Evolutionary conservation across 805 yeast genomes (phyloP).

Genomic region (Yarrowia sp.): DNA sequence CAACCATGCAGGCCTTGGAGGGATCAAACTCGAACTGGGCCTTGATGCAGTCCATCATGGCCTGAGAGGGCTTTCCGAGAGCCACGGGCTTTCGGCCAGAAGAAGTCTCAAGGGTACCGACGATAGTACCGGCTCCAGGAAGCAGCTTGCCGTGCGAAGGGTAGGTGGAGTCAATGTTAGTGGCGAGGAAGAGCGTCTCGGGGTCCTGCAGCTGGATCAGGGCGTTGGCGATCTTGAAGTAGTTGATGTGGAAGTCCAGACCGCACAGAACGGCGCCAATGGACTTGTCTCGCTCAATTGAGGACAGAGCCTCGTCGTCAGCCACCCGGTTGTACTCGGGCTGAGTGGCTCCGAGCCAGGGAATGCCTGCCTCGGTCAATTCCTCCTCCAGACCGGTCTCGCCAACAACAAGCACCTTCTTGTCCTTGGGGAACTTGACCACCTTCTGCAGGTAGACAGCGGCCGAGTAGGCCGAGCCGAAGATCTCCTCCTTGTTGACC

Average conservation of each 20-base stretch:
- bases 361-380: slow-evolving; percentile 68
- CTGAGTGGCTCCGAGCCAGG: slow-evolving; percentile 80
- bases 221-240: slow-evolving; percentile 75
- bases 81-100: slow-evolving; percentile 82
- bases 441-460: slow-evolving; percentile 82
- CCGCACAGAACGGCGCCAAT: slow-evolving; percentile 94
- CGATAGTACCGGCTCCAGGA: slow-evolving; percentile 94
- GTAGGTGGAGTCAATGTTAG: slow-evolving; percentile 92
- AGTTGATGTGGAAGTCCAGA: slow-evolving; percentile 70
- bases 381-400: slow-evolving; percentile 84
- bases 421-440: slow-evolving; percentile 64
- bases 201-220: slow-evolving; percentile 73
- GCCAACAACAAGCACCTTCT: slow-evolving; percentile 87
- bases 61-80: slow-evolving; percentile 88
- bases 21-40: slow-evolving; percentile 57
- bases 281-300: slow-evolving; percentile 51
- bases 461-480: slow-evolving; percentile 89
- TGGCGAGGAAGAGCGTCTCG: slow-evolving; percentile 74
- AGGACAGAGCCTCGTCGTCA: slow-evolving; percentile 47
- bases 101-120: slow-evolving; percentile 70
- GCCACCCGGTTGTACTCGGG: slow-evolving; percentile 52
- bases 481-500: slow-evolving; percentile 60
- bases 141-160: slow-evolving; percentile 82
- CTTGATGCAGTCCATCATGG: slow-evolving; percentile 86
- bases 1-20: slow-evolving; percentile 77